Conservation (phyloP, 805 yeast genomes). For the Wickerhamiella australiensis region DNA sequence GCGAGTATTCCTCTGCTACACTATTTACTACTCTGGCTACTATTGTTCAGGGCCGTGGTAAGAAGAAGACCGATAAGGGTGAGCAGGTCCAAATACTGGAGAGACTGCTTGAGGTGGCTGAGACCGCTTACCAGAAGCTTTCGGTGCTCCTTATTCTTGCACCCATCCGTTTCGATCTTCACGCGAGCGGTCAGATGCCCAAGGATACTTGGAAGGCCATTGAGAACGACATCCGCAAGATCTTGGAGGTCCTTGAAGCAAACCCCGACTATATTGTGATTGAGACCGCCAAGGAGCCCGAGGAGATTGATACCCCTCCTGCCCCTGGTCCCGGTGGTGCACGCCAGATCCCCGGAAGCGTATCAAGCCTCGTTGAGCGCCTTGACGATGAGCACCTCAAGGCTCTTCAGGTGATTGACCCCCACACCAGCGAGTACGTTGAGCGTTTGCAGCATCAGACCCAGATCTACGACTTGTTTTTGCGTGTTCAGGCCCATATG, state of each 20-base stretch:
- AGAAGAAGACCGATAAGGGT: constrained; percentile 73
- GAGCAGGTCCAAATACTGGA: constrained; percentile 70
- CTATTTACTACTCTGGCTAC: constrained; percentile 63
- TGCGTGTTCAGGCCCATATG: constrained; percentile 77
- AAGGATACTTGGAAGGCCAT: constrained; percentile 67
- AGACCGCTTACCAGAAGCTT: constrained; percentile 62
- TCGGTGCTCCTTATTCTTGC: constrained; percentile 67
- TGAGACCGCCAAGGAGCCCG: constrained; percentile 75
- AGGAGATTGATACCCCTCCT: constrained; percentile 53
- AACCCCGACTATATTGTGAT: constrained; percentile 48
- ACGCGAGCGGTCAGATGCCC: constrained; percentile 56
- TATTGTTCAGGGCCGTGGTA: constrained; percentile 85
- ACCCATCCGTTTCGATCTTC: constrained; percentile 77
- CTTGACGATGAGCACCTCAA: constrained; percentile 87
- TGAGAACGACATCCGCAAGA: constrained; percentile 45
- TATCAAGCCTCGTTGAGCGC: constrained; percentile 79
- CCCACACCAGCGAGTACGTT: constrained; percentile 88
- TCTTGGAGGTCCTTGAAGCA: constrained; percentile 58
- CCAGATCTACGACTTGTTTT: constrained; percentile 56
- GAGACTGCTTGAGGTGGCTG: constrained; percentile 38
- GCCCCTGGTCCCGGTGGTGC: constrained; percentile 48
- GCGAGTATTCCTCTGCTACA: constrained; percentile 31
- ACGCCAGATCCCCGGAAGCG: constrained; percentile 67
- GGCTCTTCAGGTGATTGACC: constrained; percentile 79
- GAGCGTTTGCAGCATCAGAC: constrained; percentile 83